These are phyloP conservation scores for Colletotrichum sublineola DNA, from an alignment of 2,329 filamentous ascomycete genomes.

Conservation along the genomic window DNA sequence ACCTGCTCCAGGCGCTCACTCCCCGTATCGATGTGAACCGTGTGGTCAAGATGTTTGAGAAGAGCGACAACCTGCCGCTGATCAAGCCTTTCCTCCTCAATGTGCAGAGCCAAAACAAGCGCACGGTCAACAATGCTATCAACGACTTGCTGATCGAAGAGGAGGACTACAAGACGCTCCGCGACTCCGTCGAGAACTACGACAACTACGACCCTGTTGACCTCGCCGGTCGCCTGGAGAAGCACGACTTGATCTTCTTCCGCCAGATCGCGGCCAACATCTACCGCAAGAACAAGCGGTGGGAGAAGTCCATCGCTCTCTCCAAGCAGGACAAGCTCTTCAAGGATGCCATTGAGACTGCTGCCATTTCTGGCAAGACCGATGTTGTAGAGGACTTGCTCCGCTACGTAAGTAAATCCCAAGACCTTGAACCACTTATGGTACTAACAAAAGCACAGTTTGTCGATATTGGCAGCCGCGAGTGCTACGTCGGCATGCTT, in stretches of 20 bases:
- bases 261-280: slow-evolving; percentile 98
- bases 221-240: slow-evolving; percentile 91
- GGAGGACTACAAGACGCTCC: slow-evolving; percentile 98
- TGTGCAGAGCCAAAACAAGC: slow-evolving; percentile 97
- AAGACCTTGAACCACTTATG: slow-evolving; percentile 13
- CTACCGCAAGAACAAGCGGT: slow-evolving; percentile 99
- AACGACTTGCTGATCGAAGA: slow-evolving; percentile 98
- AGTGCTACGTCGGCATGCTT: slow-evolving; percentile 99
- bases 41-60: slow-evolving; percentile 99
- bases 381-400: slow-evolving; percentile 96
- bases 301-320: slow-evolving; percentile 98
- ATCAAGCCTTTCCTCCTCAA: slow-evolving; percentile 99
- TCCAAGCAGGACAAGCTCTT: slow-evolving; percentile 99
- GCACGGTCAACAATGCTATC: slow-evolving; percentile 96
- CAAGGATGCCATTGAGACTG: slow-evolving; percentile 99
- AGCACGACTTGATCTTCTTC: slow-evolving; percentile 99
- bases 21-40: slow-evolving; percentile 96
- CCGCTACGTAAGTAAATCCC: slow-evolving; percentile 85
- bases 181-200: slow-evolving; percentile 97
- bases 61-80: slow-evolving; percentile 96
- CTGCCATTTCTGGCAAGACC: slow-evolving; percentile 89
- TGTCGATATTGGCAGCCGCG: slow-evolving; percentile 97
- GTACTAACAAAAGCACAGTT: slow-evolving; percentile 73
- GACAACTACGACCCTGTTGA: slow-evolving; percentile 99
- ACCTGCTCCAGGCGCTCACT: slow-evolving; percentile 92